phyloP scores from a whole-genome alignment of 257 asterid species.

The Ilex asprella region DNA sequence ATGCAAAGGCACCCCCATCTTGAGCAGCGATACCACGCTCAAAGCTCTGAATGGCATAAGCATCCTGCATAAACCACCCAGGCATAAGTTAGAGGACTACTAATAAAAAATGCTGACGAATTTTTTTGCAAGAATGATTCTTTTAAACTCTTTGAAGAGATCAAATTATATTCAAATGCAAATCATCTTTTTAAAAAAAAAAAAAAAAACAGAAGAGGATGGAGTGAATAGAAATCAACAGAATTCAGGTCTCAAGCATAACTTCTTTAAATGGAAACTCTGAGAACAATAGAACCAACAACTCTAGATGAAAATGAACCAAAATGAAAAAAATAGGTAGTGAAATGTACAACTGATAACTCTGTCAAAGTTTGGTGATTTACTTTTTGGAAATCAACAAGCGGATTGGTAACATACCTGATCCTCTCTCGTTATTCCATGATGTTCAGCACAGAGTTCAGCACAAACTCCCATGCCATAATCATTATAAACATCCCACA shows the following conservation, averaged over 20 bases:
- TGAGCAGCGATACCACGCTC: constrained; percentile 99
- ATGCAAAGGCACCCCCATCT: constrained; percentile 65
- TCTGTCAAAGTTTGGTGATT: too few species aligned
- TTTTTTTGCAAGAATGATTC: background rate
- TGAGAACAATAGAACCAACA: too few species aligned
- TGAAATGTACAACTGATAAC: too few species aligned
- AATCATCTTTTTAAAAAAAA: too few species aligned
- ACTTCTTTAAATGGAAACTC: too few species aligned
- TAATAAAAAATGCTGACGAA: background rate
- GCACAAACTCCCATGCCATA: constrained; percentile 99
- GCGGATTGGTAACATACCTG: constrained; percentile 49
- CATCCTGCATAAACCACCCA: constrained; percentile 43
- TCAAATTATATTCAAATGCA: too few species aligned
- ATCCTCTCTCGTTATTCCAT: constrained; percentile 73
- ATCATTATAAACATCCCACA: constrained; percentile 93
- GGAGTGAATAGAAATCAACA: too few species aligned
- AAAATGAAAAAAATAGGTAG: background rate
- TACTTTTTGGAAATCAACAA: too few species aligned
- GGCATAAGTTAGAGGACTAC: background rate
- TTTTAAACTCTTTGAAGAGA: background rate
- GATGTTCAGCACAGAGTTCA: constrained; percentile 85
- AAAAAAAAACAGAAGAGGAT: too few species aligned
- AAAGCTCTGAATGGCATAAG: constrained; percentile 87
- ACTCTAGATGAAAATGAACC: background rate
- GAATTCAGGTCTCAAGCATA: too few species aligned